Conservation (phyloP, 2,329 filamentous ascomycete species). For the Ophidiomyces ophidiicola region DNA sequence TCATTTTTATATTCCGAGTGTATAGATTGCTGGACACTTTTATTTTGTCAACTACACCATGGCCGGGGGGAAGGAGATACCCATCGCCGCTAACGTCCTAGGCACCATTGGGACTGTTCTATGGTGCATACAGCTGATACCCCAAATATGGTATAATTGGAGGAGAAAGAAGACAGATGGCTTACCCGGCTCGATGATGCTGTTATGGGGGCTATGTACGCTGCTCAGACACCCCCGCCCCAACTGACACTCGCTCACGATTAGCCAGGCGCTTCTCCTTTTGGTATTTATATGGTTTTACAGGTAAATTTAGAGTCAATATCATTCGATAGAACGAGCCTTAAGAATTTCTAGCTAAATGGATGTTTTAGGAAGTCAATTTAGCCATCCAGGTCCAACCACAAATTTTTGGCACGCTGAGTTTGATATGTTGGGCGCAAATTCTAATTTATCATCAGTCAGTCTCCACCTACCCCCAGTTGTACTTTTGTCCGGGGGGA, state of each 20-base stretch:
- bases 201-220: conserved; percentile 43
- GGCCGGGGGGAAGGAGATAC: conserved; percentile 19
- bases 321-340: too few relatives aligned
- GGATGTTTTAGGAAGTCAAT: conserved; percentile 39
- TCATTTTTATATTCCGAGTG: too few relatives aligned
- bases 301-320: conserved; percentile 30
- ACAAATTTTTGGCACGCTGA: conserved; percentile 41
- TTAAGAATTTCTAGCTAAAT: neutral
- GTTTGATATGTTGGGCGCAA: conserved; percentile 42
- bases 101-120: conserved; percentile 33
- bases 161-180: conserved; percentile 49
- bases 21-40: too few relatives aligned
- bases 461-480: conserved; percentile 19
- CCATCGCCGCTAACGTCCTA: conserved; percentile 28
- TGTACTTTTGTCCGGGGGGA: conserved; percentile 25
- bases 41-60: conserved; percentile 5
- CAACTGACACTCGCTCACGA: neutral
- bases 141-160: conserved; percentile 51
- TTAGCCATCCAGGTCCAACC: conserved; percentile 44
- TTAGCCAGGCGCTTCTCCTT: conserved; percentile 33
- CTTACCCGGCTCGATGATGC: conserved; percentile 48
- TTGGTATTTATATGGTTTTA: conserved; percentile 42
- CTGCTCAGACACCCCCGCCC: conserved; percentile 14
- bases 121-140: conserved; percentile 28
- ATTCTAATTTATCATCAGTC: conserved; percentile 36